Evolutionary conservation across 2,329 filamentous ascomycete genomes (phyloP).

Genomic region (Ophiocordyceps camponoti-floridani): DNA sequence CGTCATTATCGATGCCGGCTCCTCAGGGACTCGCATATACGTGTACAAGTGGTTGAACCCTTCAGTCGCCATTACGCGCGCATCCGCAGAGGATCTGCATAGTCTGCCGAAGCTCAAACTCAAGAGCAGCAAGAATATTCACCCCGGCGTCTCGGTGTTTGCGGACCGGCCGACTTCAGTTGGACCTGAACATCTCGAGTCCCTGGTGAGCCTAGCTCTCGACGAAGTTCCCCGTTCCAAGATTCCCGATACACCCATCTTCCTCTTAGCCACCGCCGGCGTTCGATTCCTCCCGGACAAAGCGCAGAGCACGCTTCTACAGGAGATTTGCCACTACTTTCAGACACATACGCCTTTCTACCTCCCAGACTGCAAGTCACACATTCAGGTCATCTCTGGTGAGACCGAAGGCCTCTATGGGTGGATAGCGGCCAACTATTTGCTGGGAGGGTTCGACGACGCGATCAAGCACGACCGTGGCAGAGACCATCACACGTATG

Average conservation of each 20-base stretch:
- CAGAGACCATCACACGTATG: constrained; percentile 84
- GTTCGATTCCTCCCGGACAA: constrained; percentile 68
- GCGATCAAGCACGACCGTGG: constrained; percentile 61
- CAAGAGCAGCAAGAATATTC: constrained; percentile 82
- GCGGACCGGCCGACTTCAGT: constrained; percentile 58
- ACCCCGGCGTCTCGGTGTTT: constrained; percentile 84
- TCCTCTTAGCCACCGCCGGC: constrained; percentile 87
- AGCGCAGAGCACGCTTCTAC: constrained; percentile 56
- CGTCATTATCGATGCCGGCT: constrained; percentile 92
- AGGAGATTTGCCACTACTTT: constrained; percentile 69
- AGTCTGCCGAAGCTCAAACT: constrained; percentile 66
- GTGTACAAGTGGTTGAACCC: constrained; percentile 87
- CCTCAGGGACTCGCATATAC: constrained; percentile 87
- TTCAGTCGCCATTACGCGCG: constrained; percentile 40
- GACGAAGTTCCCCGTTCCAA: constrained; percentile 59
- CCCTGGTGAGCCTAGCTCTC: constrained; percentile 67
- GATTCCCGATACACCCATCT: constrained; percentile 73
- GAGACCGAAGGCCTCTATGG: constrained; percentile 94
- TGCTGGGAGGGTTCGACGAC: constrained; percentile 76
- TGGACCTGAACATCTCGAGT: constrained; percentile 64
- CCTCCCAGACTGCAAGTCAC: constrained; percentile 73
- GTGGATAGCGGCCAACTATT: constrained; percentile 93
- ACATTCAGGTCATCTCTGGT: constrained; percentile 87
- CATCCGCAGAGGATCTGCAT: constrained; percentile 24
- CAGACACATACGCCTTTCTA: constrained; percentile 60